Base-by-base conservation (phyloP, 179 eudicot genomes). In the Carnegiea gigantea region DNA sequence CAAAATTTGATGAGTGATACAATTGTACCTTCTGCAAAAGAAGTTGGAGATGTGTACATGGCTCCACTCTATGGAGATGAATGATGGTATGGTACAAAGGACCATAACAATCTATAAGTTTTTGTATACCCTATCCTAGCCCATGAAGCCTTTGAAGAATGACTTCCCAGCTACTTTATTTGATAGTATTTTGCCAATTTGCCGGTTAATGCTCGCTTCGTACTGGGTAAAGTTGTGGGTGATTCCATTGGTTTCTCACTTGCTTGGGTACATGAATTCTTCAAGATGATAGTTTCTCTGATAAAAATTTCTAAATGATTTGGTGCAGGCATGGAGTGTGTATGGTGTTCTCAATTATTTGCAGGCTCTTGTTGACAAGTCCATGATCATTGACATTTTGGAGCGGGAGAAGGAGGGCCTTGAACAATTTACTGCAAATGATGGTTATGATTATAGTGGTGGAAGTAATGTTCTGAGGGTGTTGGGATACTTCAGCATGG, bases 401-500 rank as follows among this genome's bases (percentile, higher is more conserved):
- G 92, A 94, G 87, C 87, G 88, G 84, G 99, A 95, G 71, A 95
- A 95, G 88, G 95, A 91, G 88, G 99, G 99, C 62, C 92, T 89
- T 80, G 99, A 88, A 30, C 91, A 92, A 85, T 94, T 94, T 83
- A 94, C 97, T 57, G 92, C 97, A 49, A 93, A 90, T 75, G 97
- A 96, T 88, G 99, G 99, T 67, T 96, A 94, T 88, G 98, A 94
- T 87, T 96, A 92, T 81, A 87, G 67, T 88, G 98, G 99, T 62
- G 99, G 96, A 62, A 96, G 99, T 85, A 96, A 96, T 88, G 98
- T 96, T 49, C 86, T 96, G 90, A 89, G 95, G 87, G 98, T 94
- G 24, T 89, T 96, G 88, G 99, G 99, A n/a, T 96, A 96, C 88
- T 96, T 96, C 81, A 96, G 99, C 89, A 96, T 96, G 98, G 93